These are phyloP conservation scores for Gracilaria gracilis DNA, from an alignment of 23 red algal genomes.

Conservation along the genomic window DNA sequence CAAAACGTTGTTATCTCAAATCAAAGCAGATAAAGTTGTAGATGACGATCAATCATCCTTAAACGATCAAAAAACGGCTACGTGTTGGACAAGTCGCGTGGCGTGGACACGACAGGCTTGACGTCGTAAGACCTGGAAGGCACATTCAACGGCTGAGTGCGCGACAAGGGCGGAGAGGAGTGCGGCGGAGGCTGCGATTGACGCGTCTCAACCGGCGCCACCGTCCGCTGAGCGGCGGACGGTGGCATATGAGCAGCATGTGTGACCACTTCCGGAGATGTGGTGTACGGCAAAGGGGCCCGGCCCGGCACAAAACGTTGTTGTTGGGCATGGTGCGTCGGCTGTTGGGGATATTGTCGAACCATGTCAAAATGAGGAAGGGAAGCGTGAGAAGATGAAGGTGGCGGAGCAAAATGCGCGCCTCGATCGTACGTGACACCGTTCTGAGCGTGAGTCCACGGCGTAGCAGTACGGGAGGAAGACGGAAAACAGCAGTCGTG, in stretches of 20 bases:
- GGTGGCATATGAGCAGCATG: background rate
- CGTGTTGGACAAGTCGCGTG: background rate
- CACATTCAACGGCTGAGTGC: background rate
- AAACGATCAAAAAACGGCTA: background rate
- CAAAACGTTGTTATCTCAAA: too few relatives aligned
- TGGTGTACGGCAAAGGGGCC: background rate
- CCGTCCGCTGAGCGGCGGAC: background rate
- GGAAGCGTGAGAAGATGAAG: background rate
- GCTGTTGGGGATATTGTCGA: background rate
- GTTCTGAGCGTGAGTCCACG: background rate
- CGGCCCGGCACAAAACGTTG: background rate
- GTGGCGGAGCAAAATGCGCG: background rate
- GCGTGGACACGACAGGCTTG: background rate
- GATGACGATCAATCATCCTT: background rate
- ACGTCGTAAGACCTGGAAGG: background rate
- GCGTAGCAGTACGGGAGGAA: background rate
- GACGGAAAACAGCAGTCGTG: background rate
- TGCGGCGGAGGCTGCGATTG: background rate
- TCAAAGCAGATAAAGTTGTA: background rate
- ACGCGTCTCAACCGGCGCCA: background rate
- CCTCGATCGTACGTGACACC: background rate
- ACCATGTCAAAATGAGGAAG: background rate
- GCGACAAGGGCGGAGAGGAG: background rate
- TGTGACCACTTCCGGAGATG: background rate
- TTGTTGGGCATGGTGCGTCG: background rate